Evolutionary conservation across 768 basidiomycete genomes (phyloP), one percentile per base, ranked within the genome.

Genomic region (Podaxis carcinomalis): DNA sequence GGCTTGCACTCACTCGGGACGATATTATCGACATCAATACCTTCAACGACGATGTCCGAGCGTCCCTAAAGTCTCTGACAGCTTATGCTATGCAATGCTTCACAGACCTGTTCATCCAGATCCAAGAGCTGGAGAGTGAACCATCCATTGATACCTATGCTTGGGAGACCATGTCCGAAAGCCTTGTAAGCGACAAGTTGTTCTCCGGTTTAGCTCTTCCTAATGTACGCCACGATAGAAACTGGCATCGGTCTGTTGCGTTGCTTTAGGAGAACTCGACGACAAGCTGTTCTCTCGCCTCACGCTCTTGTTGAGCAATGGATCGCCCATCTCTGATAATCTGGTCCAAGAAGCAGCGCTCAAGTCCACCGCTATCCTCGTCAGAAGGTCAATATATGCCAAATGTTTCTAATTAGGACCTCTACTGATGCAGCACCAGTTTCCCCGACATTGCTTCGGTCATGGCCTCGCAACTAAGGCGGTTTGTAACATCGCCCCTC

Each of bases 131-230:
- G 85, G 91, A 93, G 13, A 76, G 78, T 3, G 89, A 92, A 62
- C 92, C 90, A 11, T 81, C 88, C 0, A 67, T 88, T 36, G 93
- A 95, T 69, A 91, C 89, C n/a, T 95, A 93, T 72, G 86, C 90
- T 55, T 94, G 89, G 88, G 93, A 95, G 69, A 94, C 93, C 0
- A 88, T 95, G 87, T 91, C 93, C 9, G 93, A 95, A 69, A 90
- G 89, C 65, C 72, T 95, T 80, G 93, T 92, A 66, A 51, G 84
- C 73, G 53, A 25, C 16, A 25, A 13, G 49, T 58, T 56, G 51
- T 42, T 56, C 10, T 23, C 23, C 19, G 16, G 52, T n/a, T 1
- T 27, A 5, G 4, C 42, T 27, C 36, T 14, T 13, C 40, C 16
- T 49, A 51, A n/a, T 28, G 27, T 51, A 7, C 2, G 35, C 28